phyloP scores from a whole-genome alignment of 208 protist species.

The Borovskyia barvae region DNA sequence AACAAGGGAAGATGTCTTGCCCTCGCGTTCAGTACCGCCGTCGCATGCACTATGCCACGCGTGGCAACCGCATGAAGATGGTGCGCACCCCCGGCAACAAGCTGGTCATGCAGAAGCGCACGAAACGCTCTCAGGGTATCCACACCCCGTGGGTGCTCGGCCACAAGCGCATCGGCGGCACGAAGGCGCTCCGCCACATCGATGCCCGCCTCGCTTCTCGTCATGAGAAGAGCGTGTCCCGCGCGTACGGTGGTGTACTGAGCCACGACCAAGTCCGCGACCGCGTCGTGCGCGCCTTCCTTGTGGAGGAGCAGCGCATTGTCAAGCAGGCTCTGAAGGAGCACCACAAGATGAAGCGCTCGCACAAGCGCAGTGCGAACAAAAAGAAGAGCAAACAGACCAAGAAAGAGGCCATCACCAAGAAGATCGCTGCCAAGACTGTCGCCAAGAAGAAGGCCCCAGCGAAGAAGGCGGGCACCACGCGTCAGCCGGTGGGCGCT shows the following conservation, averaged over 20 bases:
- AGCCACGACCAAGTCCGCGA: constrained; percentile 95
- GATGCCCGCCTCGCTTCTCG: constrained; percentile 82
- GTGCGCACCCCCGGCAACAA: constrained; percentile 90
- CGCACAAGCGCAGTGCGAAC: constrained; percentile 64
- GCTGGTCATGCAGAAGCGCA: constrained; percentile 94
- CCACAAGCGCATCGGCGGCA: constrained; percentile 90
- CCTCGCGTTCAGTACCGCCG: constrained; percentile 77
- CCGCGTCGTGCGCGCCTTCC: constrained; percentile 97
- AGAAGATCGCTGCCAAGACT: constrained; percentile 38
- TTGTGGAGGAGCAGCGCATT: constrained; percentile 99
- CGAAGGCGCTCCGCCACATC: constrained; percentile 91
- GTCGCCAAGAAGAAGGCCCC: constrained; percentile 52
- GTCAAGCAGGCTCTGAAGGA: constrained; percentile 92
- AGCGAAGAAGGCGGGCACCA: constrained; percentile 31
- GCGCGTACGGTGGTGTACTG: constrained; percentile 97
- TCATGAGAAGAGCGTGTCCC: constrained; percentile 94
- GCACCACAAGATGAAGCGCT: constrained; percentile 63
- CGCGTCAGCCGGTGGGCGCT: constrained; percentile 59
- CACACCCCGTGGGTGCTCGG: constrained; percentile 93
- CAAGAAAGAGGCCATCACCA: constrained; percentile 48
- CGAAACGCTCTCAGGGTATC: constrained; percentile 93
- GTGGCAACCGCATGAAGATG: constrained; percentile 80
- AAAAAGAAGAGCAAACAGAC: constrained; percentile 66
- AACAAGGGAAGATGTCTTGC: constrained; percentile 44
- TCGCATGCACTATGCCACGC: constrained; percentile 78